Base-by-base conservation (phyloP, 78 protist genomes). In the Dictyostelium capitatum region DNA sequence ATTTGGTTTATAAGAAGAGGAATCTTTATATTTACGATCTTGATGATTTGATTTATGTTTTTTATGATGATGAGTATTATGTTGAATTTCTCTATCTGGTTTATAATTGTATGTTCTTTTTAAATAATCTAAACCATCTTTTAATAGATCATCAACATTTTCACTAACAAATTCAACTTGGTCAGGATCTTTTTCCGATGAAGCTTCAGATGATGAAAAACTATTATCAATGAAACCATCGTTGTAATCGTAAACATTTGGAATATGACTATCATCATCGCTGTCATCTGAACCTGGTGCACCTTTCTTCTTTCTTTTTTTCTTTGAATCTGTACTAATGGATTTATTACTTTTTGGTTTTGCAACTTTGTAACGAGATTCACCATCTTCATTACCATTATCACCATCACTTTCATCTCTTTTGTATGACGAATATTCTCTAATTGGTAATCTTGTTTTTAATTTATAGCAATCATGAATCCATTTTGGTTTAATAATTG, bases 221-320 rank as follows among this genome's bases (percentile, higher is more conserved):
- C 51, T 77, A 77, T 77, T 62, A 62, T 62, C 75, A 54, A 79
- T 23, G 51, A 79, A 79, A 25, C 83, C 83, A 62, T 85, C 92
- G 6, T 85, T 75, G 23, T 51, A 53, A 62, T 85, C 92, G 50
- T 85, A 85, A 7, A 11, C 75, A 30, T 85, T 85, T 53, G 92
- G 92, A 19, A 78, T 79, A 48, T 85, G 82, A 47, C 80, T 79
- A 32, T 85, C 92, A 20, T 85, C 92, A 11, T 85, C 92, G 14
- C 65, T 57, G 12, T 85, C 92, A 59, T 53, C 69, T 23, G 79
- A 67, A 7, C 30, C 25, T 25, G 74, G 70, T 19, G 48, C 80
- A 17, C 70, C 53, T n/a, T 75, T 75, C 57, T 32, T 48, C 48
- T 47, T 59, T 59, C 79, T 85, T 56, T 85, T 85, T 41, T 62